These are phyloP conservation scores for Magnaporthiopsis rhizophila DNA, from an alignment of 2,329 filamentous ascomycete species.

Conservation along the genomic window DNA sequence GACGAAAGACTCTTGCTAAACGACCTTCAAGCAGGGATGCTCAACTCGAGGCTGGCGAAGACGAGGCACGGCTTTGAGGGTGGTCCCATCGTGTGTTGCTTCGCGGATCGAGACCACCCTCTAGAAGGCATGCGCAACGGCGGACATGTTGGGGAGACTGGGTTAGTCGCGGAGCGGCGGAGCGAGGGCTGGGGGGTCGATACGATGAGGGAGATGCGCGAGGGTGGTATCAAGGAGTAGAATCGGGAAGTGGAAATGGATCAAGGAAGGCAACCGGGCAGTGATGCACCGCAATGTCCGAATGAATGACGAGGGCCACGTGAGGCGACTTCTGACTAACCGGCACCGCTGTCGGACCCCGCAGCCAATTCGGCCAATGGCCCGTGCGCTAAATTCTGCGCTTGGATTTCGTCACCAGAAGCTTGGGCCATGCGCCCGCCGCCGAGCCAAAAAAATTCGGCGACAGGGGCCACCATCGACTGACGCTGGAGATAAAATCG, in stretches of 20 bases:
- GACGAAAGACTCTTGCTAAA: too few species aligned
- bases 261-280: too few species aligned
- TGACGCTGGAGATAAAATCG: too few species aligned
- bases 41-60: slow-evolving; percentile 31
- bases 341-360: background rate
- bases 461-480: background rate
- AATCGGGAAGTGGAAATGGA: too few species aligned
- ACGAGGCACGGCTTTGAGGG: slow-evolving; percentile 12
- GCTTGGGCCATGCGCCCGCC: background rate
- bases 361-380: background rate
- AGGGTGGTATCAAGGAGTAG: too few species aligned
- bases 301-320: slow-evolving; percentile 1
- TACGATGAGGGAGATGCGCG: too few species aligned
- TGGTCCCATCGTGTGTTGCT: slow-evolving; percentile 43
- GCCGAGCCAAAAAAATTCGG: background rate
- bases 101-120: slow-evolving; percentile 9
- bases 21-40: slow-evolving; percentile 17
- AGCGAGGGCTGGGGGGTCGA: background rate
- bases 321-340: background rate
- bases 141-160: slow-evolving; percentile 33
- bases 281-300: too few species aligned
- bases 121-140: slow-evolving; percentile 25
- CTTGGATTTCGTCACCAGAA: background rate
- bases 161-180: background rate
- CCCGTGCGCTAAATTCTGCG: too few species aligned